phyloP scores from a whole-genome alignment of 1,284 basidiomycete genomes.

The Bjerkandera adusta region DNA sequence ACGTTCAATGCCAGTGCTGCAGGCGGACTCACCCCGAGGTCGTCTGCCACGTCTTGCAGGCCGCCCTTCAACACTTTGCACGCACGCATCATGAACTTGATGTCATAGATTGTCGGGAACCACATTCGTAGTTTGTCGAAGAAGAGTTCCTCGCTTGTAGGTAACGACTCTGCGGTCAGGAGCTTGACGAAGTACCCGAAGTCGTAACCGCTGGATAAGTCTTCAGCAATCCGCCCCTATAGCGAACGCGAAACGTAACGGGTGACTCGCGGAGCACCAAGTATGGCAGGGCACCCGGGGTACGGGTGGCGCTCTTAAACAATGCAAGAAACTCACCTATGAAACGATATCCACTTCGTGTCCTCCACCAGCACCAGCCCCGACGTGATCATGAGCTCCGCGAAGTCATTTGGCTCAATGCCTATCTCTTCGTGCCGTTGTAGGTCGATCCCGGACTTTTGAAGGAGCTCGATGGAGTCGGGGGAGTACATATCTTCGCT shows the following conservation, averaged over 20 bases:
- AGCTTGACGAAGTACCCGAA: slow-evolving; percentile 99
- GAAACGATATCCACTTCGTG: slow-evolving; percentile 97
- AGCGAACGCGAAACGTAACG: background rate
- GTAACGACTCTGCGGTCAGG: slow-evolving; percentile 86
- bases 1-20: background rate
- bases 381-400: slow-evolving; percentile 95
- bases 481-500: slow-evolving; percentile 99
- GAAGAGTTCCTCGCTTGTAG: slow-evolving; percentile 88
- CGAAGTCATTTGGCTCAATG: slow-evolving; percentile 93
- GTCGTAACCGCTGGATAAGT: slow-evolving; percentile 83
- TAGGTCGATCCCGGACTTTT: slow-evolving; percentile 96
- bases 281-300: background rate
- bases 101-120: slow-evolving; percentile 98
- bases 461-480: slow-evolving; percentile 92
- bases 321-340: slow-evolving; percentile 67
- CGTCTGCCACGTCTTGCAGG: slow-evolving; percentile 94
- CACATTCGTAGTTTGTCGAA: slow-evolving; percentile 87
- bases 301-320: slow-evolving; percentile 2
- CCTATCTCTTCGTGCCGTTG: slow-evolving; percentile 91
- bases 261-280: no score
- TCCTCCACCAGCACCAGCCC: slow-evolving; percentile 90
- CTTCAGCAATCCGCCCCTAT: slow-evolving; percentile 7
- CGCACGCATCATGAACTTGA: slow-evolving; percentile 94
- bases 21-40: slow-evolving; percentile 73
- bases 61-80: slow-evolving; percentile 91